Evolutionary conservation across 768 basidiomycete species (phyloP), one percentile per base, ranked within the genome.

Genomic region (Postia placenta): DNA sequence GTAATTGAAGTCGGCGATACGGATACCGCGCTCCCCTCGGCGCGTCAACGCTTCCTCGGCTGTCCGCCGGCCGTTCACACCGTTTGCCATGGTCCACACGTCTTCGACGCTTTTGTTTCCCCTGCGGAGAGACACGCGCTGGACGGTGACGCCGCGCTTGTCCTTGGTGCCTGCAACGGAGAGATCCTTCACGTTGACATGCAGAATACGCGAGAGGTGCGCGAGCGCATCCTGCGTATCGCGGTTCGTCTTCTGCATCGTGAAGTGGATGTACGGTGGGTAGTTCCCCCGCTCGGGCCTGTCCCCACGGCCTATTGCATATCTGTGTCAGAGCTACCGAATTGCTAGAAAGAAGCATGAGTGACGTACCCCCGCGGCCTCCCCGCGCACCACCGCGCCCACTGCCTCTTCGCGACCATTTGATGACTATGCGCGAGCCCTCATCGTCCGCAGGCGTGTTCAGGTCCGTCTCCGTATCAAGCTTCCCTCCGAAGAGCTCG

Each of bases 111-210:
- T 84, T 65, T 87, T 87, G 48, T 74, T 79, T n/a, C 80, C 79
- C 14, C 92, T 75, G 47, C 79, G 79, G 14, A 97, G 64, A 3
- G 86, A 85, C 15, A 98, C 92, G 1, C 92, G 82, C 63, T 99
- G 96, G 1, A 90, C 83, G 1, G 96, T 98, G 14, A 98, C 92
- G 0, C 92, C 96, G 27, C 96, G 87, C 64, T 98, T 99, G 69
- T 99, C 96, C 63, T 99, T 99, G 6, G 96, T 99, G 0, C 96
- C 96, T 3, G 93, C 91, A 22, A 93, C 87, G 20, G 84, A 81
- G 6, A 99, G 73, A 60, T 95, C 91, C 66, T 87, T 92, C 43
- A 81, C 64, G 20, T 73, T 80, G 50, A 84, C 81, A 52, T 86
- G 83, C n/a, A 97, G 72, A 25, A 77, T 74, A 12, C 92, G 83